Evolutionary conservation across 805 yeast genomes (phyloP).

Genomic region (Sugiyamaella marilandica): DNA sequence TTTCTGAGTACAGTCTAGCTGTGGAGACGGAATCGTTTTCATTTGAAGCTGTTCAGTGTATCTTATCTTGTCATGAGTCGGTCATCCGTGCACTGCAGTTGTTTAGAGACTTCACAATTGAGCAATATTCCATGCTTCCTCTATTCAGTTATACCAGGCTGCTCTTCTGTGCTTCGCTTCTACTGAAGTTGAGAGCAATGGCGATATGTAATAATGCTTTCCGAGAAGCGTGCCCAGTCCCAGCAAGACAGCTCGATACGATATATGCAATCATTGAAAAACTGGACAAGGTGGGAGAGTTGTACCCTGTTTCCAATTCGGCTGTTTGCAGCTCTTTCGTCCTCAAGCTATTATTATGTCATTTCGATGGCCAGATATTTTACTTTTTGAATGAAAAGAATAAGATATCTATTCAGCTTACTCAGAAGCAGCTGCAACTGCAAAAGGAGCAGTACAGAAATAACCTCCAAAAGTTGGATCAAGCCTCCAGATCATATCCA

Average conservation of each 20-base stretch:
- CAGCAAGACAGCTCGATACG: slow-evolving; percentile 19
- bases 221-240: slow-evolving; percentile 25
- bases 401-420: background rate
- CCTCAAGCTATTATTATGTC: slow-evolving; percentile 30
- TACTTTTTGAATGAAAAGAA: slow-evolving; percentile 3
- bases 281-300: slow-evolving; percentile 21
- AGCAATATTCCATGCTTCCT: slow-evolving; percentile 54
- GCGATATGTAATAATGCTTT: slow-evolving; percentile 26
- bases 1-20: slow-evolving; percentile 32
- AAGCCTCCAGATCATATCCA: background rate
- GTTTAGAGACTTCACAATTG: slow-evolving; percentile 28
- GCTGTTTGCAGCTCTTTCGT: slow-evolving; percentile 29
- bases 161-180: slow-evolving; percentile 27
- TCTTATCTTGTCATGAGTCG: slow-evolving; percentile 25
- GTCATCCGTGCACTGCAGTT: slow-evolving; percentile 23
- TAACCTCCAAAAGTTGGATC: background rate
- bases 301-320: slow-evolving; percentile 29
- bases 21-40: slow-evolving; percentile 21
- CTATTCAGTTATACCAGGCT: slow-evolving; percentile 27
- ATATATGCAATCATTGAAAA: slow-evolving; percentile 20
- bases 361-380: slow-evolving; percentile 27
- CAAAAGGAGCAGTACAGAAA: background rate
- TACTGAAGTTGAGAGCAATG: slow-evolving; percentile 32
- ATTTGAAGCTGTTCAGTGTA: slow-evolving; percentile 25
- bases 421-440: background rate